Base-by-base conservation (phyloP, 305 asterid genomes). In the Solanum hybrid region DNA sequence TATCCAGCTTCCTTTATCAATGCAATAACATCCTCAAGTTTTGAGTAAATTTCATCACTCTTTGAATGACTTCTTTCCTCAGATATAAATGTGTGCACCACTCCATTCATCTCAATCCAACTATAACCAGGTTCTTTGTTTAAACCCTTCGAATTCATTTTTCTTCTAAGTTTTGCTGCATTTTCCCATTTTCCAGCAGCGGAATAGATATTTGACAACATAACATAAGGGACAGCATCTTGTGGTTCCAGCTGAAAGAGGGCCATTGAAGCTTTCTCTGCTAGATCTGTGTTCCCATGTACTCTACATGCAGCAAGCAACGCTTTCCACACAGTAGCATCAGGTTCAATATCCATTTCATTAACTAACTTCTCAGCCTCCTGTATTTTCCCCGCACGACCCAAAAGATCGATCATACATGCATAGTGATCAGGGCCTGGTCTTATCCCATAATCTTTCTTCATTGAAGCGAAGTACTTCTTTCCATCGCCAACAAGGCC, bases 401-500 rank as follows among this genome's bases (percentile, higher is more conserved):
- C 98, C 80, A 96, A 89, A 79, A 97, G 99, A 93, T 96, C 98
- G 26, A 96, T 94, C 99, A 97, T 96, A 79, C 98, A 95, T 6
- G 98, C 97, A 20, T 96, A 95, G 89, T 97, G 99, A 91, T 95
- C 95, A 9, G 94, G 95, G 20, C 96, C 93, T 2, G 98, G 98
- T 10, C 36, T 91, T 83, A 96, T 96, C 20, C 96, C 94, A 57
- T 95, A 90, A 87, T 93, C 93, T 72, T 92, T 89, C 27, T 80
- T 91, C 99, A 96, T 97, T 26, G 97, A 94, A 3, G 93, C 90
- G 12, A 96, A 96, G 92, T 91, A 93, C 90, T 34, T 70, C 34
- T 86, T 95, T 7, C 98, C 99, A 22, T 91, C 92, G 65, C 93
- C 98, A 13, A 92, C 94, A 24, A 96, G 95, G 72, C 99, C 98